Percentiles rank a stretch among this genome's conserved stretches.
phyloP scores from a whole-genome alignment of 2,329 filamentous ascomycete species.

The Chrysoporthe cubensis region DNA sequence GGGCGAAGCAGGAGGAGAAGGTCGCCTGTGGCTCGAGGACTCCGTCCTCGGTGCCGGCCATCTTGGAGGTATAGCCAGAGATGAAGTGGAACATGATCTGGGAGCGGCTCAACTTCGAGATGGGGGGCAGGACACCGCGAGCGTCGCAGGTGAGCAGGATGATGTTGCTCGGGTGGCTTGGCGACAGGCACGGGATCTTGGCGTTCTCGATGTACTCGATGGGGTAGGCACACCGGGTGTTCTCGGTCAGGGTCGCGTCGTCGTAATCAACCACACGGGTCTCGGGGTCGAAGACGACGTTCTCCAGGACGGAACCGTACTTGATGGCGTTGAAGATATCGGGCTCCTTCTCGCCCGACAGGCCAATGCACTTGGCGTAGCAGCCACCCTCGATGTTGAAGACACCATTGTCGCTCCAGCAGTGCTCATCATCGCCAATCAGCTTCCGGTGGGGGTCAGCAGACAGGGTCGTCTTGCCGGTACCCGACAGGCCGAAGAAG shows the following conservation, averaged over 20 bases:
- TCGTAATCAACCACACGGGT: slow-evolving; percentile 95
- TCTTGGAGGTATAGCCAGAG: slow-evolving; percentile 99
- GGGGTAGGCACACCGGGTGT: slow-evolving; percentile 97
- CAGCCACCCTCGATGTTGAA: slow-evolving; percentile 99
- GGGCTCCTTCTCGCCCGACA: slow-evolving; percentile 98
- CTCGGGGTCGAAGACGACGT: slow-evolving; percentile 93
- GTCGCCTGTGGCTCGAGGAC: slow-evolving; percentile 97
- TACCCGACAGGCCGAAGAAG: slow-evolving; percentile 98
- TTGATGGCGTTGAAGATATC: slow-evolving; percentile 96
- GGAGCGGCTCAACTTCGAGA: slow-evolving; percentile 91
- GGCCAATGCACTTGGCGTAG: slow-evolving; percentile 98
- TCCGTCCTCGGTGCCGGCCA: slow-evolving; percentile 98
- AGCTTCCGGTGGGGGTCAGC: slow-evolving; percentile 94
- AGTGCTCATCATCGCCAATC: slow-evolving; percentile 99
- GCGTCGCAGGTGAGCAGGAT: slow-evolving; percentile 98
- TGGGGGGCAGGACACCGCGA: slow-evolving; percentile 93
- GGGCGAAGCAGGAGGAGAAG: slow-evolving; percentile 98
- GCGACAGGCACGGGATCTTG: slow-evolving; percentile 93
- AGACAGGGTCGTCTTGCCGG: slow-evolving; percentile 97
- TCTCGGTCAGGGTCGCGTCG: slow-evolving; percentile 92
- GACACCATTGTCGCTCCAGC: slow-evolving; percentile 94
- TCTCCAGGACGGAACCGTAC: slow-evolving; percentile 97
- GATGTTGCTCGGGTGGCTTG: slow-evolving; percentile 93
- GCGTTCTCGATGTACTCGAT: slow-evolving; percentile 99
- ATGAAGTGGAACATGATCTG: slow-evolving; percentile 99